Base-by-base conservation (phyloP, 495 filamentous ascomycete genomes). In the Daldinia bambusicola region DNA sequence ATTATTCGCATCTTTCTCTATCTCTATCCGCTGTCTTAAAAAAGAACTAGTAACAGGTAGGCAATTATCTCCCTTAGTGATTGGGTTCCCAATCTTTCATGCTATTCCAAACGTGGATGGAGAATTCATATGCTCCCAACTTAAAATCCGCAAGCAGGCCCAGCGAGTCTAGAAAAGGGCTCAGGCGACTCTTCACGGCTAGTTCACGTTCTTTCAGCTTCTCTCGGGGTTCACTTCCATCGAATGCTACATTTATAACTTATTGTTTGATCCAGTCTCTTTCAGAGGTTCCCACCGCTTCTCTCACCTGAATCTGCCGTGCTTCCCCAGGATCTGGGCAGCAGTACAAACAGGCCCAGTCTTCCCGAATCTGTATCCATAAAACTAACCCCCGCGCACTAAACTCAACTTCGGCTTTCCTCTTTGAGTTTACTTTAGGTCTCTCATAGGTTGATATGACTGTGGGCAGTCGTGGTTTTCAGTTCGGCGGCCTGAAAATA, bases 351-450 rank as follows among this genome's bases (percentile, higher is more conserved):
- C 36, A 66, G 51, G 61, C 57, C 61, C 58, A 69, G n/a, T 59
- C 45, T 51, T 50, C 32, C 50, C n/a, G 20, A 20, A 31, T 58
- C 30, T 53, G n/a, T 73, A 69, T 69, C 56, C 57, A 31, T 22
- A 37, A 20, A 48, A 22, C 40, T 66, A 69, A 69, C 61, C 70
- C 65, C 65, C 70, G 65, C 70, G 66, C 58, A 38, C 36, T 69
- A 61, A 66, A 36, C 40, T 53, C 31, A 48, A 45, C 40, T 26
- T 69, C 66, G 70, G 66, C 66, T 73, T 69, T 69, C 66, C 66
- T 59, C 10, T 69, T 69, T 60, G 6, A 56, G 66, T 41, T 36
- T 62, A 16, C 34, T 14, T 16, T 50, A 37, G 55, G 34, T 32
- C 10, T 38, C 57, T 45, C 22, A 62, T 26, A 12, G 16, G 16